A percentile compares a stretch with the other conserved stretches of the same genome.
phyloP scores from a whole-genome alignment of 768 basidiomycete genomes.

The Lactarius akahatsu region DNA sequence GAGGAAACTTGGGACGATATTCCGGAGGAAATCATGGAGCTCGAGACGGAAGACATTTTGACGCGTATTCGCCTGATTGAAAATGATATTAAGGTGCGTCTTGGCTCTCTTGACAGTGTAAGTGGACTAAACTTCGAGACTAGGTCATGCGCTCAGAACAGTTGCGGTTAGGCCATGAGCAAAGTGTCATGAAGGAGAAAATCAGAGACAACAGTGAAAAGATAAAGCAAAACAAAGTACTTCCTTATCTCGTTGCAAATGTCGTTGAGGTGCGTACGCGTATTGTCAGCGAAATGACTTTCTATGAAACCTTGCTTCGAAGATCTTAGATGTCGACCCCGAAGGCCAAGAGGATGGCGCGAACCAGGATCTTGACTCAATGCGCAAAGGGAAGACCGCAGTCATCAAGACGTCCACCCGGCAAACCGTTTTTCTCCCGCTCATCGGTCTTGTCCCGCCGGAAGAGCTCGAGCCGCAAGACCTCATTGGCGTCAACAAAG shows the following conservation, averaged over 20 bases:
- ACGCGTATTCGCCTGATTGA: constrained; percentile 92
- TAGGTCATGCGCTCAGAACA: constrained; percentile 99
- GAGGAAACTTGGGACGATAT: constrained; percentile 92
- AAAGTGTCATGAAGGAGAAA: constrained; percentile 96
- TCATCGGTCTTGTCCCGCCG: constrained; percentile 95
- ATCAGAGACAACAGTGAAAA: constrained; percentile 98
- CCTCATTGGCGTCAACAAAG: constrained; percentile 98
- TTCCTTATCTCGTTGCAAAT: constrained; percentile 97
- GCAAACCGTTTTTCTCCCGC: constrained; percentile 96
- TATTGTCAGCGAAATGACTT: neutral
- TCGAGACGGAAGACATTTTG: constrained; percentile 82
- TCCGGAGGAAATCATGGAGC: constrained; percentile 77
- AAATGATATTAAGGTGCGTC: constrained; percentile 87
- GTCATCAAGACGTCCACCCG: constrained; percentile 99
- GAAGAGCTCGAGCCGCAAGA: constrained; percentile 88
- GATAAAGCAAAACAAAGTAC: constrained; percentile 98
- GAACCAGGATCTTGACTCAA: constrained; percentile 93
- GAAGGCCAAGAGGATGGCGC: constrained; percentile 94
- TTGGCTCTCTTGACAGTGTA: neutral
- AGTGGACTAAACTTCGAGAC: constrained; percentile 5
- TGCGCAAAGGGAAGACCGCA: constrained; percentile 96
- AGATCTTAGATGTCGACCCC: constrained; percentile 94
- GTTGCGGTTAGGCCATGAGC: constrained; percentile 87
- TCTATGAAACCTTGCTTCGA: neutral
- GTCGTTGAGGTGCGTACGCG: constrained; percentile 82